These are phyloP conservation scores for Quercus variabilis DNA, from an alignment of 306 rosid genomes.

Conservation along the genomic window DNA sequence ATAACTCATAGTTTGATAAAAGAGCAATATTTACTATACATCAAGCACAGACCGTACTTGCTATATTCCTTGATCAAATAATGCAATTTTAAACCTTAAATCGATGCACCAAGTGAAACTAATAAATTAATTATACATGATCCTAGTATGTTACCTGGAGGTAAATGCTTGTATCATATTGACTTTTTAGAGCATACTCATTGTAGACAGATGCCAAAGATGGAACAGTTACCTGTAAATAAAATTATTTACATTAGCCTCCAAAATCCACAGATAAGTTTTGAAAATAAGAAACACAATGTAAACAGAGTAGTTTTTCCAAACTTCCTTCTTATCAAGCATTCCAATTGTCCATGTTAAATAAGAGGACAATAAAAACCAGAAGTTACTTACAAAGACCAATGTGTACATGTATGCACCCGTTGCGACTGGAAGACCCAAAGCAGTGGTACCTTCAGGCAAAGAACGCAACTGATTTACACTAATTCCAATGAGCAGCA, in stretches of 20 bases:
- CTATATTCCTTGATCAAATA: neutral
- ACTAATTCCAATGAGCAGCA: slow-evolving; percentile 91
- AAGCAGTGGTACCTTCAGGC: slow-evolving; percentile 71
- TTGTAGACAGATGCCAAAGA: slow-evolving; percentile 96
- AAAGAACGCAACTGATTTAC: slow-evolving; percentile 85
- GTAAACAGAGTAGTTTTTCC: neutral
- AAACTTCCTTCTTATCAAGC: neutral
- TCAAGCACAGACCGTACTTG: neutral
- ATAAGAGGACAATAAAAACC: neutral
- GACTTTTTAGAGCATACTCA: slow-evolving; percentile 99
- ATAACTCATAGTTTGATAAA: neutral
- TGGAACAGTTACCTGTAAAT: slow-evolving; percentile 90
- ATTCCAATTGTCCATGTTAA: neutral
- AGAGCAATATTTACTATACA: neutral
- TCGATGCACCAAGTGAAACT: neutral
- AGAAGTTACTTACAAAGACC: slow-evolving; percentile 72
- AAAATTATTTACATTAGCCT: slow-evolving; percentile 20
- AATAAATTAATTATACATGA: neutral
- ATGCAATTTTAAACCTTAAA: neutral
- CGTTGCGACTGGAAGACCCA: slow-evolving; percentile 74
- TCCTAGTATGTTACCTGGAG: slow-evolving; percentile 65
- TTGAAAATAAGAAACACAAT: slow-evolving; percentile 3
- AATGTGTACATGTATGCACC: slow-evolving; percentile 76
- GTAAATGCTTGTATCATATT: slow-evolving; percentile 98
- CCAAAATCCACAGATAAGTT: slow-evolving; percentile 7